phyloP scores from a whole-genome alignment of 177 flowering plant species.

The Telopea speciosissima region DNA sequence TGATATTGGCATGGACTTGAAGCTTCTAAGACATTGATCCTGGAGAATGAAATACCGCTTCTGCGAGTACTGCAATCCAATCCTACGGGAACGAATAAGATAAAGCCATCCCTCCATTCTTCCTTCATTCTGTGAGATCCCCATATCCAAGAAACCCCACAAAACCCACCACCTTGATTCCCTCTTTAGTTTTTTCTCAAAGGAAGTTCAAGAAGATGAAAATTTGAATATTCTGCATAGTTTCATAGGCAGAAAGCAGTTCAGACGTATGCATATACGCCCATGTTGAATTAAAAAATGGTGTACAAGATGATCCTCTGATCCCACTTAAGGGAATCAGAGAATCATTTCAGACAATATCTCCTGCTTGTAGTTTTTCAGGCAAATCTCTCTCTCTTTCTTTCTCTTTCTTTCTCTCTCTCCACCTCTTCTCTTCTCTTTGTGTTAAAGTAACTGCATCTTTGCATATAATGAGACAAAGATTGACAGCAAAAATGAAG shows the following conservation, averaged over 20 bases:
- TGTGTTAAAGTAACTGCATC: neutral
- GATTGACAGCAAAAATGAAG: neutral
- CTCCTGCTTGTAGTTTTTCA: neutral
- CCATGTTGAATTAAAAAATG: neutral
- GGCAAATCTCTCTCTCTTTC: neutral
- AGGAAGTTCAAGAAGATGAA: conserved; percentile 1
- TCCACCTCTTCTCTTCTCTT: neutral
- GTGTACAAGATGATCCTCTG: conserved; percentile 29
- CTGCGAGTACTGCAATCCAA: conserved; percentile 65
- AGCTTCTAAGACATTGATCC: conserved; percentile 55
- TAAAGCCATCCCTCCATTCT: conserved; percentile 85
- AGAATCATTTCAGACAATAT: conserved; percentile 26
- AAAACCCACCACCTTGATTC: neutral
- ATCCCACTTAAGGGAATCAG: conserved; percentile 42
- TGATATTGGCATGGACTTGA: conserved; percentile 50
- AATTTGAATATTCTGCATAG: neutral
- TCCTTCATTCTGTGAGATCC: conserved; percentile 28
- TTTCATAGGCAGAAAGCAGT: neutral
- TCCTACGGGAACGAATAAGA: conserved; percentile 56
- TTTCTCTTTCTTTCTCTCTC: neutral
- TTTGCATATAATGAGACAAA: neutral
- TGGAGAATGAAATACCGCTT: conserved; percentile 78
- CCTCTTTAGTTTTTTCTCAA: too few relatives aligned
- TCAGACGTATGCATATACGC: neutral
- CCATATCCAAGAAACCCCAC: conserved; percentile 22